Conservation (phyloP, 2,329 filamentous ascomycete species). For the Nothomitra cinnamomea region DNA sequence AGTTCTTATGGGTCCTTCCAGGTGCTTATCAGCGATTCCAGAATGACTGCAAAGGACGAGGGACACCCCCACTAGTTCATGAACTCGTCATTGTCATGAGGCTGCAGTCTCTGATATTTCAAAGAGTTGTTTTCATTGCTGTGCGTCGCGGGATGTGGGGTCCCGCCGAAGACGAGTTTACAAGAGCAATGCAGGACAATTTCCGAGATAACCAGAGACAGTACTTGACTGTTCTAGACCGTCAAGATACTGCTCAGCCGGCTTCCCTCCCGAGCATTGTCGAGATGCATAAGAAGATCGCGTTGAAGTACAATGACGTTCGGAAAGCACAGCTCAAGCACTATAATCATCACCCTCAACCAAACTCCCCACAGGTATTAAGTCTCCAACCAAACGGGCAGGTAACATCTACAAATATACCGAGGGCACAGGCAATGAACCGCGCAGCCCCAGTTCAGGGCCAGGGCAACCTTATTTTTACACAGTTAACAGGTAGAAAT, state of each 20-base stretch:
- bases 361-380: neutral
- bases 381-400: neutral
- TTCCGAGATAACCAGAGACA: slow-evolving; percentile 21
- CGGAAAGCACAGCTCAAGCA: neutral
- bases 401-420: neutral
- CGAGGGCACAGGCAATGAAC: neutral
- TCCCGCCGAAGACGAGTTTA: slow-evolving; percentile 20
- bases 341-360: neutral
- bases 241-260: slow-evolving; percentile 1
- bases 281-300: neutral
- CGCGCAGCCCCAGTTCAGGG: neutral
- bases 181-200: slow-evolving; percentile 19
- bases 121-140: slow-evolving; percentile 36
- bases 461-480: neutral
- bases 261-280: neutral
- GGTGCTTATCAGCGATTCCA: slow-evolving; percentile 24
- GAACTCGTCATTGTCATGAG: slow-evolving; percentile 34
- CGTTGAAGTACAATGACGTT: neutral
- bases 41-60: slow-evolving; percentile 18
- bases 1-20: slow-evolving; percentile 28
- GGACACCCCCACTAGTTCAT: slow-evolving; percentile 37
- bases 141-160: slow-evolving; percentile 30
- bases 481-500: neutral
- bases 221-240: slow-evolving; percentile 2
- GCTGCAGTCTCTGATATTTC: slow-evolving; percentile 34